Base-by-base conservation (phyloP, 352 stramenopile species). In the Globisporangium echinulatum region DNA sequence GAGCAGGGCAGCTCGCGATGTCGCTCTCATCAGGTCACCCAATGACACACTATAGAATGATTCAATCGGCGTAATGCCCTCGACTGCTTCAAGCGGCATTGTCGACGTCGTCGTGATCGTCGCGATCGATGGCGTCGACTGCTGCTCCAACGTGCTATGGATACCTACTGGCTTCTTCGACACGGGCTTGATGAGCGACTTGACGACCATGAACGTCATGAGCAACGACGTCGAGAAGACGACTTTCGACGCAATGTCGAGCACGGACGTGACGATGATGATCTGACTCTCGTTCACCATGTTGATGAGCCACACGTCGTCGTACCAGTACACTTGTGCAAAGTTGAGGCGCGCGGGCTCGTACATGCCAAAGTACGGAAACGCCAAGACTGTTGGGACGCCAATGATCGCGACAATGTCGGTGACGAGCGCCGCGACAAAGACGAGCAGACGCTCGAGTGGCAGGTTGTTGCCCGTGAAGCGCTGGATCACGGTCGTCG, bases 281-380 rank as follows among this genome's bases (percentile, higher is more conserved):
- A 65, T 60, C 53, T 65, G 59, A 13, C 38, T 42, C 52, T 65
- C 59, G 48, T 65, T 65, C 46, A 65, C 51, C 59, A 65, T 65
- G 44, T 65, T 64, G 40, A 65, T 58, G 19, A 69, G 50, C 63
- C 63, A 69, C 5, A 37, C 43, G 33, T 69, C 63, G 17, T 69
- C 58, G 36, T 66, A 66, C 63, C 61, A 65, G 40, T 52, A 58
- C 57, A 8, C 9, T 0, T 19, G 7, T 11, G 47, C 38, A 56
- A 75, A 67, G 15, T 53, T 47, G 2, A 9, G 5, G 9, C 8
- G 52, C 8, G 17, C 25, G 7, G 58, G 10, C 8, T 58, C 54
- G 49, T 64, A 75, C 13, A 59, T 36, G 4, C 25, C 39, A 10
- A 62, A 19, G 33, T 76, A 76, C 2, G 43, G 49, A 3, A 54